phyloP scores from a whole-genome alignment of 352 stramenopile species.

The Globisporangium sylvaticum region DNA sequence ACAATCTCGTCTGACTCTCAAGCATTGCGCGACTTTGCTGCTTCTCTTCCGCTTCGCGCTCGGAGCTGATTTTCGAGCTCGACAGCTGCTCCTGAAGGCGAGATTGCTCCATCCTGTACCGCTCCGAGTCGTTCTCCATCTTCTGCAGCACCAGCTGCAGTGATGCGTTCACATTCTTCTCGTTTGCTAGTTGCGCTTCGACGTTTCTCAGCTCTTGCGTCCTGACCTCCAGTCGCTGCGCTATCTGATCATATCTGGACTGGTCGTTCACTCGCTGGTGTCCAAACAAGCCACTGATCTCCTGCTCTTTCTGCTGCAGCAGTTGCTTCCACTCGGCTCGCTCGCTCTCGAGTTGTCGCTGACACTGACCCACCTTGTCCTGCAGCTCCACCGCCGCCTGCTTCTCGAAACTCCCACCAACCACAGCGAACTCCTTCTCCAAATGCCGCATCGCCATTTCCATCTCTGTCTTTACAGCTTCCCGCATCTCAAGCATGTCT shows the following conservation, averaged over 20 bases:
- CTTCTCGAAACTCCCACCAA: constrained; percentile 24
- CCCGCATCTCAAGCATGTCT: constrained; percentile 31
- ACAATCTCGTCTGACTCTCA: constrained; percentile 24
- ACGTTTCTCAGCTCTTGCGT: constrained; percentile 31
- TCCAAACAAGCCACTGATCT: constrained; percentile 39
- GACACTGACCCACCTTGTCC: constrained; percentile 18
- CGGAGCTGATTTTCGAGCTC: constrained; percentile 24
- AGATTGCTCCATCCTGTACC: constrained; percentile 28
- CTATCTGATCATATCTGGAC: constrained; percentile 47
- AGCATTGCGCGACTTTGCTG: constrained; percentile 16
- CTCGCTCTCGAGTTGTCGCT: constrained; percentile 29
- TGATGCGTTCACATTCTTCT: constrained; percentile 25
- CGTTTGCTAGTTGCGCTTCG: constrained; percentile 17
- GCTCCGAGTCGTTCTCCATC: constrained; percentile 36
- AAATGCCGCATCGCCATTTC: constrained; percentile 26
- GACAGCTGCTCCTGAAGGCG: constrained; percentile 38
- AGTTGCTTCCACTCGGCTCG: constrained; percentile 38
- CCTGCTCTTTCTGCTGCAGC: constrained; percentile 46
- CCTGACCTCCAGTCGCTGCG: constrained; percentile 38
- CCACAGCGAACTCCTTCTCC: constrained; percentile 25
- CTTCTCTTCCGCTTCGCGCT: constrained; percentile 24
- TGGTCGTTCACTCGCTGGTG: constrained; percentile 52
- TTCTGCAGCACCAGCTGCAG: constrained; percentile 32
- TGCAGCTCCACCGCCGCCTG: constrained; percentile 20
- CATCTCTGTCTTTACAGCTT: constrained; percentile 30